Evolutionary conservation across 2,329 filamentous ascomycete genomes (phyloP).

Genomic region (Hymenoscyphus fructigenus): DNA sequence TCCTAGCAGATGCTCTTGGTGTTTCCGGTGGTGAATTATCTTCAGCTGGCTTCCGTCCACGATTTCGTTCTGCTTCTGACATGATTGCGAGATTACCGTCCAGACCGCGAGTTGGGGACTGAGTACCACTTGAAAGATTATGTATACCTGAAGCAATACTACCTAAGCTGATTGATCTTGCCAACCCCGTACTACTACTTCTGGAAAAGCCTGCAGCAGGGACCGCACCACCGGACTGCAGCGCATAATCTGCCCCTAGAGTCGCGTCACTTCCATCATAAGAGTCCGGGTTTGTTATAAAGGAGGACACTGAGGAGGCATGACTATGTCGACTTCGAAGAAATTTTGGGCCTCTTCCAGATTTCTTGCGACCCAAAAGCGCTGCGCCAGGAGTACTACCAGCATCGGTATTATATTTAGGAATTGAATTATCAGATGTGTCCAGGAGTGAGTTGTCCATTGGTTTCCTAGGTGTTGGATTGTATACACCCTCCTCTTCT

Average conservation of each 20-base stretch:
- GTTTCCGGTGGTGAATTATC: constrained; percentile 59
- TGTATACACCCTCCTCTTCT: constrained; percentile 25
- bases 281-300: constrained; percentile 52
- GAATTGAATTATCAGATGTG: constrained; percentile 29
- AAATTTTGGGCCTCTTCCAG: constrained; percentile 53
- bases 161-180: constrained; percentile 79
- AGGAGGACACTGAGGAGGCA: constrained; percentile 60
- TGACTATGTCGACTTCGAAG: constrained; percentile 56
- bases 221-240: constrained; percentile 77
- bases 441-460: constrained; percentile 16
- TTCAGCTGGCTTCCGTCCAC: constrained; percentile 49
- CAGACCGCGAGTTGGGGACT: constrained; percentile 34
- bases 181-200: constrained; percentile 56
- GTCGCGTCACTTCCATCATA: constrained; percentile 68
- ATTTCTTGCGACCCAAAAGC: constrained; percentile 40
- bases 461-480: constrained; percentile 30
- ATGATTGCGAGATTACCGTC: constrained; percentile 54
- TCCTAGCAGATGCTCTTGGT: constrained; percentile 58
- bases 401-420: constrained; percentile 41
- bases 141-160: constrained; percentile 80
- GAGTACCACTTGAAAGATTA: constrained; percentile 43
- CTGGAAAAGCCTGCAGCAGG: constrained; percentile 54
- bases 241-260: constrained; percentile 70
- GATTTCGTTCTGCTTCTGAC: constrained; percentile 55
- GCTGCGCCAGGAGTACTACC: constrained; percentile 49